Base-by-base conservation (phyloP, 176 grass and related monocot genomes). In the Eleusine coracana region DNA sequence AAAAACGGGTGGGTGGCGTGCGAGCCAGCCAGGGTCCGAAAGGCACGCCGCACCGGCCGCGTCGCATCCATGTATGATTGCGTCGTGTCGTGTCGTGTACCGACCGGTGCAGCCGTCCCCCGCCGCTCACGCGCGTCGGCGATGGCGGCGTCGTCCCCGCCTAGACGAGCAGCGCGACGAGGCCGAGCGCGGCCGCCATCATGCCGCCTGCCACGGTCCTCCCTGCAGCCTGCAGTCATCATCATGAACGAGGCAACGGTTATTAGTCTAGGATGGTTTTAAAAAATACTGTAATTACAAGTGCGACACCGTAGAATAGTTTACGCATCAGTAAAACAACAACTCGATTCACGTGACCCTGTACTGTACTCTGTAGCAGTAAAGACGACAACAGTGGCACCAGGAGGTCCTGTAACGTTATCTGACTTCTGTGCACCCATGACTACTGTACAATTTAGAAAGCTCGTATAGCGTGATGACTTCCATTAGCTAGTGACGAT, bases 161-260 rank as follows among this genome's bases (percentile, higher is more conserved):
- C 76, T 92, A 89, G 76, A 77, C 81, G 34, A 89, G 60, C 25
- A 92, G 51, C 51, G 77, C 81, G 21, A 36, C 68, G 72, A 89
- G 77, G 91, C 87, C 91, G 72, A 92, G 66, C 67, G 63, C 67
- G 49, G 45, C 20, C 23, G 81, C 84, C 66, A 77, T 29, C 66
- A 89, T 67, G 70, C 74, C 51, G 12, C 82, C 68, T 55, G 74
- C 74, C 71, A 78, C 7, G 14, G 70, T 64, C 55, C 78, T 90
- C 18, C 73, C 80, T 65, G 80, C 88, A 3, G 23, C 87, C 91
- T 92, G 91, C 81, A 69, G 23, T 46, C 62, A 80, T 29, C 58
- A 80, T 8, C 20, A 23, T 10, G 1, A 11, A 25, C 16, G 16
- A 80, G 12, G 62, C 44, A 80, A 17, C 10, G 8, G 48, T 66